phyloP scores from a whole-genome alignment of 768 basidiomycete species.

The Panaeolus cyanescens region DNA sequence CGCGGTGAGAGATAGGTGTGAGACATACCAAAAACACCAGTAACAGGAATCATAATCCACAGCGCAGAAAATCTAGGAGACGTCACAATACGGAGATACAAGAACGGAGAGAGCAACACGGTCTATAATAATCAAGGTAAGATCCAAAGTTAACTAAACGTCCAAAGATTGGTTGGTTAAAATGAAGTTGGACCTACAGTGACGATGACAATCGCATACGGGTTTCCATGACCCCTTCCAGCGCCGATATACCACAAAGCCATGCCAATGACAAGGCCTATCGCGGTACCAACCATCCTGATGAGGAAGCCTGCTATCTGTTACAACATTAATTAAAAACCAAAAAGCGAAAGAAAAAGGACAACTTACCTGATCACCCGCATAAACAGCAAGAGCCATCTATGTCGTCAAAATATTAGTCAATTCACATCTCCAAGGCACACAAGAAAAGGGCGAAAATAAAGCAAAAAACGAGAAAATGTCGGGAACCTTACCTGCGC shows the following conservation, averaged over 20 bases:
- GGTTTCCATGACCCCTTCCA: constrained; percentile 37
- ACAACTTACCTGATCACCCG: constrained; percentile 40
- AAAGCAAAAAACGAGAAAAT: not conserved
- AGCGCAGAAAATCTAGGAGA: constrained; percentile 35
- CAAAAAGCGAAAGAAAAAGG: not conserved
- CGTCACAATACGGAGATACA: constrained; percentile 33
- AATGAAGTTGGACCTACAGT: constrained; percentile 25
- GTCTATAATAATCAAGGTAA: too few species aligned
- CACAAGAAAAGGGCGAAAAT: not conserved
- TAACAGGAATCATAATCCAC: constrained; percentile 39
- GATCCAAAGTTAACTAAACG: not conserved
- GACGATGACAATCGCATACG: constrained; percentile 44
- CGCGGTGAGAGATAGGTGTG: not conserved
- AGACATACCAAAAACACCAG: constrained; percentile 36
- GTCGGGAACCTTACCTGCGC: constrained; percentile 34
- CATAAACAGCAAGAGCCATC: constrained; percentile 41
- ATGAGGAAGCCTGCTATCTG: constrained; percentile 37
- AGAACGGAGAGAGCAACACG: constrained; percentile 33
- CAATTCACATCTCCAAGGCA: not conserved
- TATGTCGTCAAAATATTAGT: constrained; percentile 8
- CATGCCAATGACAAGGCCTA: constrained; percentile 42
- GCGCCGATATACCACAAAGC: constrained; percentile 47
- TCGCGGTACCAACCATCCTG: constrained; percentile 32
- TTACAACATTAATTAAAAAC: not conserved
- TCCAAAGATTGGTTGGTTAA: not conserved